These are phyloP conservation scores for Neopestalotiopsis sp. DNA, from an alignment of 2,329 filamentous ascomycete genomes.

Conservation along the genomic window DNA sequence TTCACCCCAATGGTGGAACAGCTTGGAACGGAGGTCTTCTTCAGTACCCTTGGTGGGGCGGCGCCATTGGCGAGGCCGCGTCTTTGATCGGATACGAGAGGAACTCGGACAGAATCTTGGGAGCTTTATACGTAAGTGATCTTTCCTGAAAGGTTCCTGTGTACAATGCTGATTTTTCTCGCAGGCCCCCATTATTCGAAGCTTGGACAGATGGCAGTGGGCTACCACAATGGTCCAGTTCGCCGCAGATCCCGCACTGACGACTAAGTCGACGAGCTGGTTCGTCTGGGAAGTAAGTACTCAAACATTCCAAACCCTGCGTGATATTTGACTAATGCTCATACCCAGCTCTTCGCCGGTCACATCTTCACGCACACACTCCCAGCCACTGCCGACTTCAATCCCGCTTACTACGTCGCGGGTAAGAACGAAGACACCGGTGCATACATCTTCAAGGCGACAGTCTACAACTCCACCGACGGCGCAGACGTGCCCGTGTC, in stretches of 20 bases:
- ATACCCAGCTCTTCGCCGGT: slow-evolving; percentile 46
- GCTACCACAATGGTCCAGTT: slow-evolving; percentile 55
- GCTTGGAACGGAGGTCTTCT: slow-evolving; percentile 51
- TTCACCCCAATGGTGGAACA: slow-evolving; percentile 56
- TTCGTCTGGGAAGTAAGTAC: slow-evolving; percentile 47
- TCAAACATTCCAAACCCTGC: neutral
- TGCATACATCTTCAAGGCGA: slow-evolving; percentile 54
- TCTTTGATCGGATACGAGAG: slow-evolving; percentile 69
- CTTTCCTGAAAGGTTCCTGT: too few relatives aligned
- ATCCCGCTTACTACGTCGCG: slow-evolving; percentile 55
- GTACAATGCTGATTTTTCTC: too few relatives aligned
- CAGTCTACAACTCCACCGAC: slow-evolving; percentile 57
- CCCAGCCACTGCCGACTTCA: slow-evolving; percentile 45
- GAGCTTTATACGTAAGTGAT: slow-evolving; percentile 53
- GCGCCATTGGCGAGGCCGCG: slow-evolving; percentile 68
- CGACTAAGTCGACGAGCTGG: slow-evolving; percentile 55
- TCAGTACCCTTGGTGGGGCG: slow-evolving; percentile 61
- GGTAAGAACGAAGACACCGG: slow-evolving; percentile 48
- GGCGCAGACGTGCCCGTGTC: slow-evolving; percentile 48
- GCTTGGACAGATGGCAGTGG: slow-evolving; percentile 57
- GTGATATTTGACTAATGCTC: slow-evolving; percentile 4
- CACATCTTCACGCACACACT: slow-evolving; percentile 52
- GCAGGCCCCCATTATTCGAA: slow-evolving; percentile 50
- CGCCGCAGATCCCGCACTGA: slow-evolving; percentile 51
- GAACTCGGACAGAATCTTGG: slow-evolving; percentile 63